Evolutionary conservation across 2,329 filamentous ascomycete genomes (phyloP).

Genomic region (Colletotrichum truncatum): DNA sequence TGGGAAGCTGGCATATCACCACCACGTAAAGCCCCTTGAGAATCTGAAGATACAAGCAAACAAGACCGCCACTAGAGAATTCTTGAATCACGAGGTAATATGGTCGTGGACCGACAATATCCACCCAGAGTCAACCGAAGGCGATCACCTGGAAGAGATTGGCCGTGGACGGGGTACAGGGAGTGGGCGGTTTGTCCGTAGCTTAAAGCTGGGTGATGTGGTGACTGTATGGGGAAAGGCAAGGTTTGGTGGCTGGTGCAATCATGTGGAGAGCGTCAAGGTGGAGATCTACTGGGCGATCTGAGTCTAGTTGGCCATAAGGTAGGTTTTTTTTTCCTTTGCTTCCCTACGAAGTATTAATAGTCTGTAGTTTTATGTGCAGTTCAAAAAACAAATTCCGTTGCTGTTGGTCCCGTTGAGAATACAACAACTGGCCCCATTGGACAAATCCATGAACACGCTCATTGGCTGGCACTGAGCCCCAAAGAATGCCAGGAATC

Average conservation of each 20-base stretch:
- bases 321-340: no score
- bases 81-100: conserved; percentile 55
- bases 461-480: no score
- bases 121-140: conserved; percentile 51
- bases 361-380: not conserved
- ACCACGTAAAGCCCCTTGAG: conserved; percentile 44
- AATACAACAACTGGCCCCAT: no score
- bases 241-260: conserved; percentile 64
- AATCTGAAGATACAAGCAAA: conserved; percentile 60
- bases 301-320: no score
- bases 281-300: conserved; percentile 68
- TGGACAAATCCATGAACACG: no score
- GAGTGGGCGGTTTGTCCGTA: conserved; percentile 64
- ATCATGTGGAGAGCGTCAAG: conserved; percentile 57
- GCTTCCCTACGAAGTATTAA: not conserved
- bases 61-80: conserved; percentile 42
- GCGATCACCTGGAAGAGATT: conserved; percentile 43
- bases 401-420: no score
- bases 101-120: conserved; percentile 64
- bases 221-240: conserved; percentile 70
- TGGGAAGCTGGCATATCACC: conserved; percentile 42
- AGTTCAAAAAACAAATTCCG: no score
- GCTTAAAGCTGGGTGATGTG: conserved; percentile 66
- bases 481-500: no score
- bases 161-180: conserved; percentile 62